Evolutionary conservation across 306 rosid species (phyloP).

Genomic region (Vachellia collinsii): DNA sequence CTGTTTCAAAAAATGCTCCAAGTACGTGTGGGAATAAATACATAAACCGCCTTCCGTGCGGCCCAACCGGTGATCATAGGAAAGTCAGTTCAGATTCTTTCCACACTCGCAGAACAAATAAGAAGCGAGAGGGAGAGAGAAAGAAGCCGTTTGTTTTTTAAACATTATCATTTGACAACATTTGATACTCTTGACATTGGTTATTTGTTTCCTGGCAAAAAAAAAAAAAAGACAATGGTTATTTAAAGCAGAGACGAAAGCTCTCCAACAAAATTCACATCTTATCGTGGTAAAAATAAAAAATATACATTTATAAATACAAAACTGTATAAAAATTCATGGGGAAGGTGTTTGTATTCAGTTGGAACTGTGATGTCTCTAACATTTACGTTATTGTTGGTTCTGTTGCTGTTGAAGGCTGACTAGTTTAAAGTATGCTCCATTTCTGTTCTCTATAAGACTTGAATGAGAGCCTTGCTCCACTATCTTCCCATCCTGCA

Average conservation of each 20-base stretch:
- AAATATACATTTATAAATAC: not conserved
- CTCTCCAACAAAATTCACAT: not conserved
- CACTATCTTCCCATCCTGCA: slow-evolving; percentile 66
- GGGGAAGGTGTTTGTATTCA: not conserved
- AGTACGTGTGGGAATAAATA: not conserved
- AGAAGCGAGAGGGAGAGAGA: not conserved
- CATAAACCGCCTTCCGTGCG: not conserved
- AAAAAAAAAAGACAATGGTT: not conserved
- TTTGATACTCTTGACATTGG: not conserved
- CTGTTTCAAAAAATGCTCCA: no score
- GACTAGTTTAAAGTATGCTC: slow-evolving; percentile 78
- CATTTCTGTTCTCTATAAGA: slow-evolving; percentile 54
- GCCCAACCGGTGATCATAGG: not conserved
- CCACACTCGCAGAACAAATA: not conserved
- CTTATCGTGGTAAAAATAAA: not conserved
- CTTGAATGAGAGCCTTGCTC: slow-evolving; percentile 68
- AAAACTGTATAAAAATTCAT: slow-evolving; percentile 1
- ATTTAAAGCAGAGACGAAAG: not conserved
- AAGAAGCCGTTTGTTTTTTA: not conserved
- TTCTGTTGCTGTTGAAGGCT: slow-evolving; percentile 68
- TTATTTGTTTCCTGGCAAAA: no score
- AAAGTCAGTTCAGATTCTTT: not conserved
- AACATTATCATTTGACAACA: not conserved
- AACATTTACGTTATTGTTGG: slow-evolving; percentile 23
- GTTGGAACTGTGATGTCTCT: slow-evolving; percentile 16